A percentile compares a stretch with the other conserved stretches of the same genome.
Conservation (phyloP, 768 basidiomycete species). For the Pleurotus djamor region DNA sequence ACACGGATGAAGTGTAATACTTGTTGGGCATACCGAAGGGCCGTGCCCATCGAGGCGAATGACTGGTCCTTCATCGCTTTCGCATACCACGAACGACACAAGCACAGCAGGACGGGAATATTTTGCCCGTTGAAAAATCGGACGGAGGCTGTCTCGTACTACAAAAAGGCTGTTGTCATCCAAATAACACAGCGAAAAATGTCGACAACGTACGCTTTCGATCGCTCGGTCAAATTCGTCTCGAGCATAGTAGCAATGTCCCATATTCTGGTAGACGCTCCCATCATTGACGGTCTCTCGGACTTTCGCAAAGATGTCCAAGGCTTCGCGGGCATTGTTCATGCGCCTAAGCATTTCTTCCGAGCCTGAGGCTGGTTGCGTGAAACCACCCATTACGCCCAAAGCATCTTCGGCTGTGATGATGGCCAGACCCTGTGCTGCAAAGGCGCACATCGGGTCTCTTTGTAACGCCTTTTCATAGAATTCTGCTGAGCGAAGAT, state of each 20-base stretch:
- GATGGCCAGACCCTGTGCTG: conserved; percentile 95
- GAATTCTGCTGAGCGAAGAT: conserved; percentile 83
- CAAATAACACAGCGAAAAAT: not conserved
- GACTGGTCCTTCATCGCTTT: conserved; percentile 91
- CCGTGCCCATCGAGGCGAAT: conserved; percentile 78
- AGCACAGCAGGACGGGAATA: conserved; percentile 74
- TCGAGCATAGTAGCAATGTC: conserved; percentile 89
- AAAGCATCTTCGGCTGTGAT: conserved; percentile 90
- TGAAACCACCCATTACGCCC: conserved; percentile 57
- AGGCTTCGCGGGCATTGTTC: conserved; percentile 80
- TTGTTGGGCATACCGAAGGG: conserved; percentile 79
- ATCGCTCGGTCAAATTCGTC: conserved; percentile 97
- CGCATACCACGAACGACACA: conserved; percentile 92
- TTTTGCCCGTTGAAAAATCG: conserved; percentile 76
- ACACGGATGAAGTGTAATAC: conserved; percentile 39
- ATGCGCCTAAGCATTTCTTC: conserved; percentile 69
- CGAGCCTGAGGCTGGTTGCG: conserved; percentile 37
- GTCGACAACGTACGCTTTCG: conserved; percentile 71
- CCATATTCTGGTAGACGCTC: conserved; percentile 94
- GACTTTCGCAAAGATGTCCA: conserved; percentile 89
- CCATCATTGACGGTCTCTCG: conserved; percentile 81
- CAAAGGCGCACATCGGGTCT: conserved; percentile 86
- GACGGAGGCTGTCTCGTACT: conserved; percentile 93
- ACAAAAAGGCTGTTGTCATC: conserved; percentile 1
- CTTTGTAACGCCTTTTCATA: conserved; percentile 88